Conservation (phyloP, 352 stramenopile species). For the Phytophthora colocasiae region DNA sequence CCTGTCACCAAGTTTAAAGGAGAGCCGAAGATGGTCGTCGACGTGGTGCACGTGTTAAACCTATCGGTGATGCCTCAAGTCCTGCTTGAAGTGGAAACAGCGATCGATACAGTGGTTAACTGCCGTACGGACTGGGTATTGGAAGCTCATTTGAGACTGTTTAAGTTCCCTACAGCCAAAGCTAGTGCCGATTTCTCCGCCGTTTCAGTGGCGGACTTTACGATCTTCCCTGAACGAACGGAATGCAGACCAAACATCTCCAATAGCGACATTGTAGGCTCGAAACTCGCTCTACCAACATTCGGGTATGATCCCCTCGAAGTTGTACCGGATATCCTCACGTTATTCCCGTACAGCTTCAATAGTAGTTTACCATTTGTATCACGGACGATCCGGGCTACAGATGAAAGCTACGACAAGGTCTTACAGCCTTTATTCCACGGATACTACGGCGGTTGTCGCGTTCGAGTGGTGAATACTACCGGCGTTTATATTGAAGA, state of each 20-base stretch:
- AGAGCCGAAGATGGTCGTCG: conserved; percentile 11
- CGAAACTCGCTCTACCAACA: conserved; percentile 13
- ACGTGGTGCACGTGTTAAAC: conserved; percentile 7
- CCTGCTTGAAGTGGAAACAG: conserved; percentile 11
- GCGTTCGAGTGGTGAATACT: conserved; percentile 14
- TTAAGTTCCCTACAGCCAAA: conserved; percentile 15
- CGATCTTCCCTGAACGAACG: conserved; percentile 22
- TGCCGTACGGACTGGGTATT: conserved; percentile 20
- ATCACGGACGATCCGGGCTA: conserved; percentile 7
- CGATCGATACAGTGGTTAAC: conserved; percentile 2
- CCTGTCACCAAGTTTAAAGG: conserved; percentile 16
- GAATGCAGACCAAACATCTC: conserved; percentile 10
- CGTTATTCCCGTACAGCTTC: conserved; percentile 19
- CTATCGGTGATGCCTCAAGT: conserved; percentile 17
- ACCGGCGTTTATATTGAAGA: conserved; percentile 20
- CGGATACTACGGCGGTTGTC: conserved; percentile 25
- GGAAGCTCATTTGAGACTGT: conserved; percentile 18
- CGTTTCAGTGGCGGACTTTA: conserved; percentile 20
- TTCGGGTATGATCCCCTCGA: conserved; percentile 7
- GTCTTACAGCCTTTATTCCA: conserved; percentile 16
- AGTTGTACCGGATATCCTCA: conserved; percentile 16
- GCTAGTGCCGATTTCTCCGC: conserved; percentile 13
- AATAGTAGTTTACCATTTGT: neutral
- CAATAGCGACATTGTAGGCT: conserved; percentile 9
- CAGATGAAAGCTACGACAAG: neutral